A percentile compares a stretch with the other conserved stretches of the same genome.
phyloP scores from a whole-genome alignment of 108 stramenopile species.

The Poteriospumella lacustris region DNA sequence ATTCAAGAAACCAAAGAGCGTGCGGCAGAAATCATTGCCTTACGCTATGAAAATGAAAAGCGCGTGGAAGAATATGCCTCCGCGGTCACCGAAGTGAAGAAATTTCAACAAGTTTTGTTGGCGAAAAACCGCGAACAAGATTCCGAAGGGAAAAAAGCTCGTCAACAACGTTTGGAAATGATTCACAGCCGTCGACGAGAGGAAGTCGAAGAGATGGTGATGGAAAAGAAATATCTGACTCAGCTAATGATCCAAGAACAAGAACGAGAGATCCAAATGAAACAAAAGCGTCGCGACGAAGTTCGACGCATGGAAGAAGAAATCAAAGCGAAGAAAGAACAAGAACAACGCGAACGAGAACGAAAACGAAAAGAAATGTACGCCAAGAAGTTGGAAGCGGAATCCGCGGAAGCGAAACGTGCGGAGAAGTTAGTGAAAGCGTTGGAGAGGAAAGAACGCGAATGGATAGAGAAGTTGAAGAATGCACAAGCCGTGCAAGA shows the following conservation, averaged over 20 bases:
- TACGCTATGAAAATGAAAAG: not conserved
- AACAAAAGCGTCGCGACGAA: conserved; percentile 5
- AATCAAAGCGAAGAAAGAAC: conserved; percentile 3
- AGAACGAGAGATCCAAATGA: not conserved
- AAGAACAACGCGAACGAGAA: not conserved
- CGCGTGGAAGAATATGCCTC: not conserved
- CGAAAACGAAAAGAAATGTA: conserved; percentile 19
- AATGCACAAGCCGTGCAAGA: conserved; percentile 12
- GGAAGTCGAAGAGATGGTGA: not conserved
- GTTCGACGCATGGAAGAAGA: conserved; percentile 18
- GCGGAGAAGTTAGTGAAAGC: conserved; percentile 27
- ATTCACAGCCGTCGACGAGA: not conserved
- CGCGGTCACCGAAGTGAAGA: conserved; percentile 3
- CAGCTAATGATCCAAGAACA: conserved; percentile 24
- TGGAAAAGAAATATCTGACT: conserved; percentile 16
- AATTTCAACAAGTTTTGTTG: not conserved
- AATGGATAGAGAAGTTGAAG: conserved; percentile 15
- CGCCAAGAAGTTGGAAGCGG: not conserved
- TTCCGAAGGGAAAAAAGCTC: not conserved
- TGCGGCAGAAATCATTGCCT: conserved; percentile 5
- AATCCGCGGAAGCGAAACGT: conserved; percentile 5
- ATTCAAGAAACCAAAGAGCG: conserved; percentile 25
- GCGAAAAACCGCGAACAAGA: conserved; percentile 3
- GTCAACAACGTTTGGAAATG: not conserved
- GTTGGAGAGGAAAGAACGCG: conserved; percentile 27